Evolutionary conservation across 345 rosid genomes (phyloP).

Genomic region (Rubroshorea leprosula): DNA sequence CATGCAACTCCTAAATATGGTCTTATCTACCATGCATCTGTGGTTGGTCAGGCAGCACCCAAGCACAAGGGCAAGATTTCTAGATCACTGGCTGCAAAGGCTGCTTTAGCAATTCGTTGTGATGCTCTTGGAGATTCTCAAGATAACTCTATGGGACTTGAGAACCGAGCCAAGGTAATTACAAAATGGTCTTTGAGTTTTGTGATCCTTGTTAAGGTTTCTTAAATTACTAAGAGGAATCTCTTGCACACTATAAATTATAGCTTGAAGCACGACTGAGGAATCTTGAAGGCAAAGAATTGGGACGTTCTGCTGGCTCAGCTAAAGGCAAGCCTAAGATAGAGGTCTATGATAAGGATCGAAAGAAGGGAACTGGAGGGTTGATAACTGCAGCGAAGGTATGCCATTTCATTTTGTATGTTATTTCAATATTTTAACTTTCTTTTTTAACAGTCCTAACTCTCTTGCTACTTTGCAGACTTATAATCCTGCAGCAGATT

Average conservation of each 20-base stretch:
- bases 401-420: slow-evolving; percentile 1
- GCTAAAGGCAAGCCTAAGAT: slow-evolving; percentile 88
- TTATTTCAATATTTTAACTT: not conserved
- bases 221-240: not conserved
- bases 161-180: slow-evolving; percentile 68
- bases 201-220: not conserved
- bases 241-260: slow-evolving; percentile 1
- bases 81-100: slow-evolving; percentile 81
- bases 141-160: slow-evolving; percentile 76
- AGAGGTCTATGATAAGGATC: slow-evolving; percentile 76
- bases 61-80: slow-evolving; percentile 84
- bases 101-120: slow-evolving; percentile 66
- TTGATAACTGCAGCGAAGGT: slow-evolving; percentile 86
- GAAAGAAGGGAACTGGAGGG: slow-evolving; percentile 65
- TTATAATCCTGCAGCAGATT: slow-evolving; percentile 75
- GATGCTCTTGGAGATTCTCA: slow-evolving; percentile 88
- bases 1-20: slow-evolving; percentile 93
- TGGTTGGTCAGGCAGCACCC: slow-evolving; percentile 86
- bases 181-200: not conserved
- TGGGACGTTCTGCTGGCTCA: slow-evolving; percentile 75
- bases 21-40: slow-evolving; percentile 81
- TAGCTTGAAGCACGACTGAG: slow-evolving; percentile 87
- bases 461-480: slow-evolving; percentile 28
- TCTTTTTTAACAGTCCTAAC: not conserved
- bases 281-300: slow-evolving; percentile 69